A percentile compares a stretch with the other conserved stretches of the same genome.
Evolutionary conservation across 148 eudicot genomes (phyloP).

Genomic region (Euryodendron excelsum): DNA sequence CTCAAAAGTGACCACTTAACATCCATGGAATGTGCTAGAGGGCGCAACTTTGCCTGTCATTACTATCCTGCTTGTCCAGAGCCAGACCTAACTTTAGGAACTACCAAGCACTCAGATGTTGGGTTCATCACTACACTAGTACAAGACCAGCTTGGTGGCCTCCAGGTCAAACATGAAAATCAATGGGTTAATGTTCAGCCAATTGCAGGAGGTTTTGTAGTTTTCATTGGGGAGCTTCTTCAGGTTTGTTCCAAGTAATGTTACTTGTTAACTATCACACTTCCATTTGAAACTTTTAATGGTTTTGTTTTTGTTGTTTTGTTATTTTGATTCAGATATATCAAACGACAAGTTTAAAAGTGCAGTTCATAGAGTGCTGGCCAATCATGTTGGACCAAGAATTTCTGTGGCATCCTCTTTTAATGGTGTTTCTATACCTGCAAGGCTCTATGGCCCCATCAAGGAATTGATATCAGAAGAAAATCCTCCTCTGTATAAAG

Average conservation of each 20-base stretch:
- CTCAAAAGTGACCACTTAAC: slow-evolving; percentile 26
- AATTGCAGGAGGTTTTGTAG: slow-evolving; percentile 28
- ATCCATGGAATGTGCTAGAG: slow-evolving; percentile 23
- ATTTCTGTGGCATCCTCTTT: slow-evolving; percentile 41
- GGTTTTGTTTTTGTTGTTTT: too few relatives aligned
- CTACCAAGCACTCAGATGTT: slow-evolving; percentile 30
- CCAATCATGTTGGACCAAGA: slow-evolving; percentile 37
- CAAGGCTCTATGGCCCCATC: slow-evolving; percentile 41
- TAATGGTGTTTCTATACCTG: slow-evolving; percentile 2
- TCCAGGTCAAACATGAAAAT: slow-evolving; percentile 39
- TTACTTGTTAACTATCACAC: background rate
- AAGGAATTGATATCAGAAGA: slow-evolving; percentile 38
- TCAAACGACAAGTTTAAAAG: slow-evolving; percentile 39
- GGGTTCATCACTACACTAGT: slow-evolving; percentile 33
- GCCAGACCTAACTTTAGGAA: slow-evolving; percentile 30
- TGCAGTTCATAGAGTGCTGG: slow-evolving; percentile 34
- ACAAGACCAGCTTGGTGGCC: slow-evolving; percentile 41
- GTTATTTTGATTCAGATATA: slow-evolving; percentile 21
- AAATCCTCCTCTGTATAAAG: slow-evolving; percentile 32
- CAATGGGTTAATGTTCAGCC: slow-evolving; percentile 43
- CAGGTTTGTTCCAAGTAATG: slow-evolving; percentile 28
- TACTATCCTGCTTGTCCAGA: slow-evolving; percentile 48
- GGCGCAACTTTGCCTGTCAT: slow-evolving; percentile 19
- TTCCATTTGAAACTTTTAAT: background rate
- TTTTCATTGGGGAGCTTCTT: slow-evolving; percentile 46